Conservation (phyloP, 2,329 filamentous ascomycete species). For the Coniochaeta sp. region DNA sequence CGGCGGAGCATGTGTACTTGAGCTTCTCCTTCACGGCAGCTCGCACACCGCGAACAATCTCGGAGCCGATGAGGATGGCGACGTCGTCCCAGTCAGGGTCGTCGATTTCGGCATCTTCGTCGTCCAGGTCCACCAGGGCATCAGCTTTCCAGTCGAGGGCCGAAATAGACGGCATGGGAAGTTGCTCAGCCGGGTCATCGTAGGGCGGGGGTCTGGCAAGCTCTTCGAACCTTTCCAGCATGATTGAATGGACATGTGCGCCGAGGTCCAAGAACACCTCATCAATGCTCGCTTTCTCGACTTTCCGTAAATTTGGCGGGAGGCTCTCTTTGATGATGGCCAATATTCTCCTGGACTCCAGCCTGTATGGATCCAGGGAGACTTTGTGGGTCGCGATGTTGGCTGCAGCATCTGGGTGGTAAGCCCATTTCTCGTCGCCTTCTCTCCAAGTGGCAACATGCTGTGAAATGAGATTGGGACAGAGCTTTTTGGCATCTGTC, state of each 20-base stretch:
- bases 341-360: conserved; percentile 78
- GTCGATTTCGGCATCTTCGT: conserved; percentile 63
- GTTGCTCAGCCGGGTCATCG: conserved; percentile 60
- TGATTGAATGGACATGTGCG: conserved; percentile 67
- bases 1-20: conserved; percentile 86
- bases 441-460: conserved; percentile 95
- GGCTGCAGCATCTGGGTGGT: conserved; percentile 71
- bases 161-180: conserved; percentile 63
- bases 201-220: conserved; percentile 61
- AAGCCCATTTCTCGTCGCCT: conserved; percentile 87
- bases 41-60: conserved; percentile 76
- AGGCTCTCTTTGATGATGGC: conserved; percentile 68
- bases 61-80: conserved; percentile 75
- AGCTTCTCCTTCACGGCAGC: conserved; percentile 60
- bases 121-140: conserved; percentile 72
- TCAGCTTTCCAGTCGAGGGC: conserved; percentile 79
- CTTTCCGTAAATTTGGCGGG: conserved; percentile 57
- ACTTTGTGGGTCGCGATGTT: conserved; percentile 89
- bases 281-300: conserved; percentile 93
- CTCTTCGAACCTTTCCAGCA: conserved; percentile 73
- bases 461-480: conserved; percentile 76
- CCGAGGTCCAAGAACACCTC: conserved; percentile 94
- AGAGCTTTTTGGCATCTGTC: conserved; percentile 77
- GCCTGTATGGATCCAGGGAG: conserved; percentile 83
- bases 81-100: conserved; percentile 97